These are phyloP conservation scores for Rhizopogon roseolus DNA, from an alignment of 768 basidiomycete species.

Conservation along the genomic window DNA sequence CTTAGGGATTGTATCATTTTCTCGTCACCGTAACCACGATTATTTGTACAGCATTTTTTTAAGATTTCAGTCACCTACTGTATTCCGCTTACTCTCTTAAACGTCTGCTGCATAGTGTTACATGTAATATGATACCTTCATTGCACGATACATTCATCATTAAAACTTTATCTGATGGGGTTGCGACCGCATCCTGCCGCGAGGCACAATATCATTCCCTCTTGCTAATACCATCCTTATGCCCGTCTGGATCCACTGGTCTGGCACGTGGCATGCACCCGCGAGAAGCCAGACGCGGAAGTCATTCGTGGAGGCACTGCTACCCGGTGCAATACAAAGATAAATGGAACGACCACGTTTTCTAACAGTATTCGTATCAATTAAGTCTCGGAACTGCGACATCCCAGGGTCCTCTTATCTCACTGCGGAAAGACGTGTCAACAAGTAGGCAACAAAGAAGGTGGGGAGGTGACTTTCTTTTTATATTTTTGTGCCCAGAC, in stretches of 20 bases:
- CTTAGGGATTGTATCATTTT: constrained; percentile 1
- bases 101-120: constrained; percentile 29
- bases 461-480: constrained; percentile 49
- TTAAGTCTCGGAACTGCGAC: constrained; percentile 74
- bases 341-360: constrained; percentile 13
- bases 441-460: constrained; percentile 7
- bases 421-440: constrained; percentile 41
- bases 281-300: constrained; percentile 23
- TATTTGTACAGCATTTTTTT: constrained; percentile 18
- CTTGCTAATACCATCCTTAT: not conserved
- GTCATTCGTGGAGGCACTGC: constrained; percentile 12
- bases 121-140: constrained; percentile 36
- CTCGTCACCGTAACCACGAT: constrained; percentile 9
- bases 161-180: constrained; percentile 3
- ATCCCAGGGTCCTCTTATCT: constrained; percentile 89
- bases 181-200: not conserved
- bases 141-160: constrained; percentile 15
- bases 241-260: not conserved
- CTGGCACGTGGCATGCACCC: constrained; percentile 7
- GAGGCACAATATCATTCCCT: not conserved
- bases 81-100: constrained; percentile 27
- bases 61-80: constrained; percentile 24
- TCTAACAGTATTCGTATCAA: constrained; percentile 23
- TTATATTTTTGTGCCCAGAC: constrained; percentile 88
- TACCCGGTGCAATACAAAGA: constrained; percentile 18